A percentile compares a stretch with the other conserved stretches of the same genome.
These are phyloP conservation scores for Clonostachys solani DNA, from an alignment of 2,329 filamentous ascomycete species.

Conservation along the genomic window DNA sequence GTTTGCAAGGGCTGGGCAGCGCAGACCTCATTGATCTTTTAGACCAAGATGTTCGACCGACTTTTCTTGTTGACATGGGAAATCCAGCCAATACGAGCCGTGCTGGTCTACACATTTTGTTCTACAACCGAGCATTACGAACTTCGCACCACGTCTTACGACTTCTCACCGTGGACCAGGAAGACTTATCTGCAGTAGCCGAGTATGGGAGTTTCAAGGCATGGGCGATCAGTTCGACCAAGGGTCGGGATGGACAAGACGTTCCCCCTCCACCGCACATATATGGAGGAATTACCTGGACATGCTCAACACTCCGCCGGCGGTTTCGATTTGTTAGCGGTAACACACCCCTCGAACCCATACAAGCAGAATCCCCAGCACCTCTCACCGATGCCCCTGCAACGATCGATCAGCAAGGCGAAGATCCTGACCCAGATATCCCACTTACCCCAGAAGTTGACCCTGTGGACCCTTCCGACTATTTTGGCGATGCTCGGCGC, in stretches of 20 bases:
- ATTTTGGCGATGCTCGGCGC: constrained; percentile 31
- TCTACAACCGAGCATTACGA: constrained; percentile 64
- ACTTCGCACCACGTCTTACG: constrained; percentile 50
- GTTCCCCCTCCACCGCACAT: constrained; percentile 47
- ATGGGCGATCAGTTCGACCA: constrained; percentile 60
- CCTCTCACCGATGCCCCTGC: constrained; percentile 28
- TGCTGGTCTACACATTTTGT: constrained; percentile 57
- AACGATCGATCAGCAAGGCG: constrained; percentile 22
- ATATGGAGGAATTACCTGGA: constrained; percentile 67
- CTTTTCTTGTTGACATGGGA: constrained; percentile 68
- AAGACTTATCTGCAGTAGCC: constrained; percentile 31
- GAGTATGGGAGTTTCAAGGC: constrained; percentile 62
- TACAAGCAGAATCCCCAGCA: constrained; percentile 32
- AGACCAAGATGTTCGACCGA: constrained; percentile 72
- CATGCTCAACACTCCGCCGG: constrained; percentile 63
- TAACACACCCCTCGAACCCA: constrained; percentile 23
- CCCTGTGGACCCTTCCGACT: constrained; percentile 26
- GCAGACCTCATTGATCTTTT: constrained; percentile 69
- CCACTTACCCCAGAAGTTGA: constrained; percentile 21
- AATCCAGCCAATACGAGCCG: constrained; percentile 50
- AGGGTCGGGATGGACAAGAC: constrained; percentile 46
- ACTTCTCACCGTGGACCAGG: constrained; percentile 47
- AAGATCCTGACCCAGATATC: constrained; percentile 28
- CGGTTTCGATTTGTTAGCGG: constrained; percentile 67
- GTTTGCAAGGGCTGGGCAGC: constrained; percentile 53